phyloP scores from a whole-genome alignment of 805 yeast species.

The Pichia manshurica region DNA sequence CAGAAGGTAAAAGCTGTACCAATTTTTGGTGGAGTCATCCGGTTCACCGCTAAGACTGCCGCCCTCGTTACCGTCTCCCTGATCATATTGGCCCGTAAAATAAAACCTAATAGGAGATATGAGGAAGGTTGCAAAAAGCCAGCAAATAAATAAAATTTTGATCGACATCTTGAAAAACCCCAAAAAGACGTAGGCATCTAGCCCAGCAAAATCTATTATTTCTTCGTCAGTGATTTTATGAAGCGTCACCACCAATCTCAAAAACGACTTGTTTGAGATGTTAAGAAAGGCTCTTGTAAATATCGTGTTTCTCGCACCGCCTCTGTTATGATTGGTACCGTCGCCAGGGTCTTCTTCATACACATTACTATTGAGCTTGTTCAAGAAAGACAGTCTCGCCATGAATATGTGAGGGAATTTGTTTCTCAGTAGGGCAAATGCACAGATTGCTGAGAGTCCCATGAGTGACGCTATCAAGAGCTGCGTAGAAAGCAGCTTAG shows the following conservation, averaged over 20 bases:
- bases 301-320: not conserved
- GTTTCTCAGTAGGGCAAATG: conserved; percentile 66
- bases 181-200: conserved; percentile 88
- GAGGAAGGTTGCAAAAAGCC: conserved; percentile 63
- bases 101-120: conserved; percentile 82
- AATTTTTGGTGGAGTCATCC: conserved; percentile 4
- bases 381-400: conserved; percentile 56
- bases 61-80: conserved; percentile 37
- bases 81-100: conserved; percentile 75
- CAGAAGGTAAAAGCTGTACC: conserved; percentile 57
- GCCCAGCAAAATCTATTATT: conserved; percentile 81
- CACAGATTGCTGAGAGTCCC: conserved; percentile 62
- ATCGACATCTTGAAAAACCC: conserved; percentile 90
- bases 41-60: no score
- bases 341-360: no score
- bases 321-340: not conserved
- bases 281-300: conserved; percentile 2
- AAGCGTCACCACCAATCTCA: conserved; percentile 30
- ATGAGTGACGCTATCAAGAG: conserved; percentile 59
- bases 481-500: conserved; percentile 73
- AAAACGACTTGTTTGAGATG: conserved; percentile 7
- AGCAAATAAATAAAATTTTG: conserved; percentile 55
- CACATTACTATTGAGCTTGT: no score
- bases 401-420: conserved; percentile 80
- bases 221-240: conserved; percentile 64